phyloP scores from a whole-genome alignment of 371 early-diverging fungal genomes.

The Enteropsectra breve region DNA sequence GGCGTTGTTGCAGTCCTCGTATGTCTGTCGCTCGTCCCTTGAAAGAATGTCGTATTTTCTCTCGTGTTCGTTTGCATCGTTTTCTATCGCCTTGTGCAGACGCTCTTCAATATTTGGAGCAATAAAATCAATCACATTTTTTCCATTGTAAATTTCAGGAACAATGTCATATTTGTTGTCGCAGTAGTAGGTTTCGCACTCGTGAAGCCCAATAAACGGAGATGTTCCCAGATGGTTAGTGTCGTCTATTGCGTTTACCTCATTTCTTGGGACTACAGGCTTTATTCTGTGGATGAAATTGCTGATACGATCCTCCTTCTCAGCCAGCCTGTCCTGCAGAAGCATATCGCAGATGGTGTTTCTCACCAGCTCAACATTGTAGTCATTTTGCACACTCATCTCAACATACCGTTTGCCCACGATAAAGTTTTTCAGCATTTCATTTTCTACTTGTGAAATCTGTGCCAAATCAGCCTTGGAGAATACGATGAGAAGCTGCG shows the following conservation, averaged over 20 bases:
- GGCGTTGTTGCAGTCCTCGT: conserved; percentile 41
- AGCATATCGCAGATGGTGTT: conserved; percentile 56
- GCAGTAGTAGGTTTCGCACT: conserved; percentile 27
- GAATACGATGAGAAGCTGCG: conserved; percentile 85
- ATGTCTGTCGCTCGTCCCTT: conserved; percentile 47
- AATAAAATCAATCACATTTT: conserved; percentile 96
- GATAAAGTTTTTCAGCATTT: conserved; percentile 67
- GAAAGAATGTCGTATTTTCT: conserved; percentile 49
- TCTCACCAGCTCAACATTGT: conserved; percentile 54
- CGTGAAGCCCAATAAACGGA: conserved; percentile 33
- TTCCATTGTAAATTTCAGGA: conserved; percentile 97
- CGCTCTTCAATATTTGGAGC: conserved; percentile 75
- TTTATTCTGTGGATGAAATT: conserved; percentile 61
- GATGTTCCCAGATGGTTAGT: conserved; percentile 19
- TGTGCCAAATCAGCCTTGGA: conserved; percentile 89
- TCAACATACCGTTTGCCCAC: conserved; percentile 64
- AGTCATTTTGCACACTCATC: conserved; percentile 48
- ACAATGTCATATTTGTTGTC: conserved; percentile 94
- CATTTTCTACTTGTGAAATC: conserved; percentile 65
- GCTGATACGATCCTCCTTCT: conserved; percentile 48
- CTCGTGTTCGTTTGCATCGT: conserved; percentile 67
- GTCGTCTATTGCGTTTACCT: conserved; percentile 8
- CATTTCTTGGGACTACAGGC: conserved; percentile 1
- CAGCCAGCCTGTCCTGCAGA: conserved; percentile 51
- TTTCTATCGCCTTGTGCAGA: conserved; percentile 81